Evolutionary conservation across 2,329 filamentous ascomycete species (phyloP).

Genomic region (Aspergillus ustus): DNA sequence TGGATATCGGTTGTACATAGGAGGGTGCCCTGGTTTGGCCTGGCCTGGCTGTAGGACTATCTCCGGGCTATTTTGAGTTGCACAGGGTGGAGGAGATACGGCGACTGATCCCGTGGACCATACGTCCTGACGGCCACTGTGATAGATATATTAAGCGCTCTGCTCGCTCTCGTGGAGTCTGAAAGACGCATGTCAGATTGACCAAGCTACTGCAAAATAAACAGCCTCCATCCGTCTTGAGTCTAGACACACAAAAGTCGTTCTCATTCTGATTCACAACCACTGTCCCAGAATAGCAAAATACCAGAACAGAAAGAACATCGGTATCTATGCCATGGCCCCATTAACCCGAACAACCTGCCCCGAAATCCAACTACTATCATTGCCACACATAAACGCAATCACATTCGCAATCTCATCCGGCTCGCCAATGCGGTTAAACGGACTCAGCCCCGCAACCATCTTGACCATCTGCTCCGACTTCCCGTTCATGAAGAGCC

Average conservation of each 20-base stretch:
- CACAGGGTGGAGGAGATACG: not conserved
- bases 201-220: not conserved
- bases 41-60: too few species aligned
- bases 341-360: conserved; percentile 56
- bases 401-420: conserved; percentile 57
- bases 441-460: conserved; percentile 49
- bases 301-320: too few species aligned
- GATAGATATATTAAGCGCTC: not conserved
- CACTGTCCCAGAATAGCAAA: not conserved
- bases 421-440: conserved; percentile 52
- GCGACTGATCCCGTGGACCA: not conserved
- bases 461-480: conserved; percentile 51
- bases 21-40: too few species aligned
- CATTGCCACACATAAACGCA: conserved; percentile 48
- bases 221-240: not conserved
- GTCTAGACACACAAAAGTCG: not conserved
- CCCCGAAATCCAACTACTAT: conserved; percentile 51
- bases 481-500: conserved; percentile 60
- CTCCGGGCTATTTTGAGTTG: too few species aligned
- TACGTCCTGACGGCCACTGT: not conserved
- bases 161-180: not conserved
- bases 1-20: too few species aligned
- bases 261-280: not conserved
- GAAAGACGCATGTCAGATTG: not conserved
- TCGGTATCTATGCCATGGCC: conserved; percentile 27